Conservation (phyloP, 306 rosid genomes). For the Vigna unguiculata region DNA sequence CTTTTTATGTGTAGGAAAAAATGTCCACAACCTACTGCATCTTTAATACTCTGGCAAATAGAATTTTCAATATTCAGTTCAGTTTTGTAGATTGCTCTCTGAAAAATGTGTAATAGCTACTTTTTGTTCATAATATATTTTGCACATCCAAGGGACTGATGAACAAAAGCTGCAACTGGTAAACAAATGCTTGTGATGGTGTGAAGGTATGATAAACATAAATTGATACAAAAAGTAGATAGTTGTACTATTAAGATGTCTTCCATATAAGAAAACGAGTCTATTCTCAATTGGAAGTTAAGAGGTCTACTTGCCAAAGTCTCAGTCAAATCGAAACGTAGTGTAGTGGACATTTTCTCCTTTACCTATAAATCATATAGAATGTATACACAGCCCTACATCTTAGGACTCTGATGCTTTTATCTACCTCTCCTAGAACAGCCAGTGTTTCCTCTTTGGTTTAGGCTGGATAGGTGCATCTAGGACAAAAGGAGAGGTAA, state of each 20-base stretch:
- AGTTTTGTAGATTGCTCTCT: slow-evolving; percentile 19
- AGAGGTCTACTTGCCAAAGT: slow-evolving; percentile 11
- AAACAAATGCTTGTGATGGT: not conserved
- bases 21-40: slow-evolving; percentile 35
- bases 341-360: not conserved
- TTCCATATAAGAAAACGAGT: not conserved
- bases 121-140: not conserved
- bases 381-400: slow-evolving; percentile 7
- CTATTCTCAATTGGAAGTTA: slow-evolving; percentile 1
- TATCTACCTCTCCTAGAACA: slow-evolving; percentile 61
- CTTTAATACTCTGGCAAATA: slow-evolving; percentile 33
- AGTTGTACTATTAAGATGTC: not conserved
- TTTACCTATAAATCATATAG: not conserved
- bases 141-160: slow-evolving; percentile 9
- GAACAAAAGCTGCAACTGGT: not conserved
- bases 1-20: not conserved
- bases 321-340: not conserved
- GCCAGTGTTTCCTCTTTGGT: slow-evolving; percentile 85
- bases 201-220: not conserved
- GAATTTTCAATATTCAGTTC: slow-evolving; percentile 24
- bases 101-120: slow-evolving; percentile 27
- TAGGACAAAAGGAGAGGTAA: slow-evolving; percentile 48
- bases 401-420: slow-evolving; percentile 9
- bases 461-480: slow-evolving; percentile 69
- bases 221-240: slow-evolving; percentile 1